Conservation (phyloP, 495 filamentous ascomycete genomes). For the Clavariopsis aquatica region DNA sequence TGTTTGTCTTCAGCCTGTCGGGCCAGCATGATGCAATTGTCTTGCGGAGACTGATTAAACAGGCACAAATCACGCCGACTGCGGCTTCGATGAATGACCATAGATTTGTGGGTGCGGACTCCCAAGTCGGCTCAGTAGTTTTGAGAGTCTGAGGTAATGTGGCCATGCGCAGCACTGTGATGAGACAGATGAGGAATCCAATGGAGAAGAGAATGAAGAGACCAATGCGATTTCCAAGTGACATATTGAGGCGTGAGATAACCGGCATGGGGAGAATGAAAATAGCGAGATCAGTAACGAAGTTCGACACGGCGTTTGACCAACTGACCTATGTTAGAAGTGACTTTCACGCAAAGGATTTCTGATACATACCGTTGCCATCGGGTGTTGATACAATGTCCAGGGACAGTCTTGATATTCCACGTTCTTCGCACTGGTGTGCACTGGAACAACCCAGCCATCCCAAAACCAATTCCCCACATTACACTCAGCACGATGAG, state of each 20-base stretch:
- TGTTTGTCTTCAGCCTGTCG: not conserved
- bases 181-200: slow-evolving; percentile 10
- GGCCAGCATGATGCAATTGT: not conserved
- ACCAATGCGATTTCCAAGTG: not conserved
- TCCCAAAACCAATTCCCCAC: not conserved
- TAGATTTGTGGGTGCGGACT: slow-evolving; percentile 5
- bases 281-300: slow-evolving; percentile 3
- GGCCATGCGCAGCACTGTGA: slow-evolving; percentile 7
- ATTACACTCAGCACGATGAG: not conserved
- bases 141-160: slow-evolving; percentile 2
- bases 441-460: slow-evolving; percentile 2
- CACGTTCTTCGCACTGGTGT: slow-evolving; percentile 6
- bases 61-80: slow-evolving; percentile 9
- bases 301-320: slow-evolving; percentile 2
- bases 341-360: not conserved
- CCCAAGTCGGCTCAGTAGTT: slow-evolving; percentile 8
- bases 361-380: slow-evolving; percentile 4
- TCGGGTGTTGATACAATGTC: not conserved
- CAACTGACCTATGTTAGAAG: not conserved
- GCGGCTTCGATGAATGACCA: slow-evolving; percentile 12
- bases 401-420: slow-evolving; percentile 1
- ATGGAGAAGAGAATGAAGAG: slow-evolving; percentile 8
- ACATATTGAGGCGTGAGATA: slow-evolving; percentile 3
- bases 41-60: slow-evolving; percentile 8
- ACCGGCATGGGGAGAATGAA: slow-evolving; percentile 9